These are phyloP conservation scores for Eimeria tenella DNA, from an alignment of 169 alveolate species.

Conservation along the genomic window DNA sequence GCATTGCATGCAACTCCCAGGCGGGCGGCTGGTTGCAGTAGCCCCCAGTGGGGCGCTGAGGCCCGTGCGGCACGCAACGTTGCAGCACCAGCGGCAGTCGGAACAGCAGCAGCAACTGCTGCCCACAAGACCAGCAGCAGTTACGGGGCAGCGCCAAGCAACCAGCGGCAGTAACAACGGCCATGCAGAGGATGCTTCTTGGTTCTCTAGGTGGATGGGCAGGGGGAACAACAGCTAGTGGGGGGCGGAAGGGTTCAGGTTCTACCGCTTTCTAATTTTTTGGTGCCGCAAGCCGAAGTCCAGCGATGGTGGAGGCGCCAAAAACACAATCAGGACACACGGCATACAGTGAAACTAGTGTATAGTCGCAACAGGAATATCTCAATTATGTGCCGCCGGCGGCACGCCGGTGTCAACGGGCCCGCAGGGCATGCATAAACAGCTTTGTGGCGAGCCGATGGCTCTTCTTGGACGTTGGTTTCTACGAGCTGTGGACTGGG, in stretches of 20 bases:
- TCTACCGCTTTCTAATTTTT: no score
- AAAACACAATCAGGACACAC: background rate
- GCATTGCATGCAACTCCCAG: constrained; percentile 29
- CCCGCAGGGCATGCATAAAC: no score
- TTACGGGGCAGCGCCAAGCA: constrained; percentile 8
- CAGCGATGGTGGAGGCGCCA: background rate
- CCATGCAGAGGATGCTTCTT: constrained; percentile 34
- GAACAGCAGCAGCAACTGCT: constrained; percentile 21
- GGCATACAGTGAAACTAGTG: background rate
- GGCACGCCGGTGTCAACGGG: no score
- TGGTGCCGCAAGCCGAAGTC: constrained; percentile 1
- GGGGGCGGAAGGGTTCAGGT: background rate
- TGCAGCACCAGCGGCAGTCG: constrained; percentile 3
- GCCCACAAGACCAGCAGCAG: constrained; percentile 44
- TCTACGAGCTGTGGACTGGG: no score
- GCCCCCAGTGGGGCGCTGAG: constrained; percentile 54
- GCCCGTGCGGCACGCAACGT: constrained; percentile 43
- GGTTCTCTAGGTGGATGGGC: constrained; percentile 68
- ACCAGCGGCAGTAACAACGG: constrained; percentile 2
- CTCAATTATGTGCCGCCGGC: no score
- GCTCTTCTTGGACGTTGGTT: no score
- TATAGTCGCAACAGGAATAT: background rate
- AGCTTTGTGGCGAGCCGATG: no score
- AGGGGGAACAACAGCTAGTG: constrained; percentile 46
- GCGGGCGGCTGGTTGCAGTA: constrained; percentile 53